Conservation (phyloP, 768 basidiomycete genomes). For the Brasilioporus rufonigricans region DNA sequence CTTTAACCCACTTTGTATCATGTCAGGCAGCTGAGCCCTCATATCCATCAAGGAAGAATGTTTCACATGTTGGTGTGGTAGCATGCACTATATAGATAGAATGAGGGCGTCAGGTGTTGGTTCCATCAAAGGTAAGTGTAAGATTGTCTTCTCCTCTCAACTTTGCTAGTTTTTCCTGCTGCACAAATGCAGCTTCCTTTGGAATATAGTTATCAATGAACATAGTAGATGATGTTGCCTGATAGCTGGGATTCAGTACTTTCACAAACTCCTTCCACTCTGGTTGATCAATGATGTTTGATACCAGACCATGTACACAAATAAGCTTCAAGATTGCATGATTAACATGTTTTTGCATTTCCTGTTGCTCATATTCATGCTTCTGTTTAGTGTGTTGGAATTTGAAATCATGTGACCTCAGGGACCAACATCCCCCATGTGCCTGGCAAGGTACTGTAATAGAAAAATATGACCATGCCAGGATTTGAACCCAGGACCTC, state of each 20-base stretch:
- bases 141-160: not conserved
- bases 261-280: not conserved
- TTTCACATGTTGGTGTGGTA: not conserved
- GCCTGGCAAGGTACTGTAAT: too few relatives aligned
- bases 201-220: slow-evolving; percentile 1
- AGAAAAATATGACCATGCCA: too few relatives aligned
- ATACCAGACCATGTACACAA: not conserved
- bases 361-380: too few relatives aligned
- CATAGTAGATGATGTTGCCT: not conserved
- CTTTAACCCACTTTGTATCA: not conserved
- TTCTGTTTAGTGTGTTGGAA: too few relatives aligned
- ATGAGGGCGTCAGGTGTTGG: not conserved
- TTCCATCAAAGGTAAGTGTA: not conserved
- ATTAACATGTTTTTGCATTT: not conserved
- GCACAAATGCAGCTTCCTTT: not conserved
- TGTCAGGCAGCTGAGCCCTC: not conserved
- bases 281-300: not conserved
- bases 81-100: slow-evolving; percentile 1
- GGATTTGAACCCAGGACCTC: too few relatives aligned
- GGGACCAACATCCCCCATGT: too few relatives aligned
- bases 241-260: not conserved
- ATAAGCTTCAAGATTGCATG: not conserved
- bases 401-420: too few relatives aligned
- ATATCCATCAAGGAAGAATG: not conserved
- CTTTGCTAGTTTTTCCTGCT: not conserved